Evolutionary conservation across 164 flowering plant genomes (phyloP), one percentile per base, ranked within the genome.

Genomic region (Aristolochia contorta): DNA sequence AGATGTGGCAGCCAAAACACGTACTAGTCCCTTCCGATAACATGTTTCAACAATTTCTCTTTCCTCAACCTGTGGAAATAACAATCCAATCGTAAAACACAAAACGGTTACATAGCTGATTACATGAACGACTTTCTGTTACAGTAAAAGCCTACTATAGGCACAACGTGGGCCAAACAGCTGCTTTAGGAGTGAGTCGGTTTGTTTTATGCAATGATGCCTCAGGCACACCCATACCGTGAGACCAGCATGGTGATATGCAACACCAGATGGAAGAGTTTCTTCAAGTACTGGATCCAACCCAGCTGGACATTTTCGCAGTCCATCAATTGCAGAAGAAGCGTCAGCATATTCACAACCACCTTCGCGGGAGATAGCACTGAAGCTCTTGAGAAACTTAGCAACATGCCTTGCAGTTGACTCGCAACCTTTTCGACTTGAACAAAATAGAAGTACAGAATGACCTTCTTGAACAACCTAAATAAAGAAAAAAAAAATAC

Each of bases 221-320:
- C 43, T 3, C 43, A 37, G 46, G 30, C 30, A 59, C 47, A 33
- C 46, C 50, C 55, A 19, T 82, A 93, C 99, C 70, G 97, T 93
- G 46, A 93, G 95, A 50, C 99, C 97, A 74, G 95, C 99, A 83
- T 93, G 99, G 76, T 90, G 97, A 77, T 86, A 93, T 52, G 99
- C 99, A 65, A 93, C 97, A 72, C 97, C 97, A 71, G 73, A 69
- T 62, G 95, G 96, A 65, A 93, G 79, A 56, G 95, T 93, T 78
- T 90, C 92, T 69, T 84, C 88, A 45, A 93, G 70, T 67, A 79
- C 37, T 57, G 97, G 92, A 79, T 93, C 99, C 71, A 93, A 62
- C 50, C 99, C 97, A 16, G 80, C 83, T 43, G 97, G 96, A 65
- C 82, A 81, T 64, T 79, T 82, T 71, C 77, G 70, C 69, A 93